These are phyloP conservation scores for Hippophae gyantsensis DNA, from an alignment of 306 rosid genomes.

Conservation along the genomic window DNA sequence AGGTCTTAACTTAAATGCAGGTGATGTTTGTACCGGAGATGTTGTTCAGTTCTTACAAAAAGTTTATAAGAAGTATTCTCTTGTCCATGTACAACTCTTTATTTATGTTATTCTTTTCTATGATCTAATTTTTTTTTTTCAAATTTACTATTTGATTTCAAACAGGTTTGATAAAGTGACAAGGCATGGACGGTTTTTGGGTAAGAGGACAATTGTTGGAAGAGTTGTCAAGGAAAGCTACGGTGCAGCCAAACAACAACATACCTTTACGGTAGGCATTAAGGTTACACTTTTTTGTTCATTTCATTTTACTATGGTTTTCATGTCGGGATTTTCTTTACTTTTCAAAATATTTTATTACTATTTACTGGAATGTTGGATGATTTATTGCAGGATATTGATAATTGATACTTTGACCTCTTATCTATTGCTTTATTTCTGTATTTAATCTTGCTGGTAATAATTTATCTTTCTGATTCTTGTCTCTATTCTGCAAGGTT, in stretches of 20 bases:
- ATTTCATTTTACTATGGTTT: not conserved
- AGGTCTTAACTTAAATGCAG: constrained; percentile 19
- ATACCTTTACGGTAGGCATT: constrained; percentile 66
- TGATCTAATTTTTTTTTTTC: constrained; percentile 4
- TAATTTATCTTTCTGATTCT: constrained; percentile 5
- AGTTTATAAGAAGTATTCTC: constrained; percentile 51
- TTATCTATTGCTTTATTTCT: not conserved
- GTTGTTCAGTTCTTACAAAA: constrained; percentile 62
- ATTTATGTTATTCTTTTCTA: constrained; percentile 4
- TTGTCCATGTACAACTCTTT: constrained; percentile 7
- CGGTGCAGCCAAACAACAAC: constrained; percentile 74
- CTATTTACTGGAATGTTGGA: not conserved
- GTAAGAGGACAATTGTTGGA: constrained; percentile 68
- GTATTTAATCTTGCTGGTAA: not conserved
- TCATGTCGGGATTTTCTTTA: too few relatives aligned
- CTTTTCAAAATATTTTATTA: too few relatives aligned
- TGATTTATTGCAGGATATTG: not conserved
- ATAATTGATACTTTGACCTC: not conserved
- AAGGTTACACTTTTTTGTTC: not conserved
- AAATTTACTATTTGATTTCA: constrained; percentile 10
- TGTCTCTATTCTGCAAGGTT: constrained; percentile 34
- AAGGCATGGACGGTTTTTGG: constrained; percentile 42
- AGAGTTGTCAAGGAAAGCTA: constrained; percentile 75
- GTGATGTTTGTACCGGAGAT: constrained; percentile 82
- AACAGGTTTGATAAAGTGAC: constrained; percentile 57